These are phyloP conservation scores for Grosmannia huntii DNA, from an alignment of 2,329 filamentous ascomycete species.

Conservation along the genomic window DNA sequence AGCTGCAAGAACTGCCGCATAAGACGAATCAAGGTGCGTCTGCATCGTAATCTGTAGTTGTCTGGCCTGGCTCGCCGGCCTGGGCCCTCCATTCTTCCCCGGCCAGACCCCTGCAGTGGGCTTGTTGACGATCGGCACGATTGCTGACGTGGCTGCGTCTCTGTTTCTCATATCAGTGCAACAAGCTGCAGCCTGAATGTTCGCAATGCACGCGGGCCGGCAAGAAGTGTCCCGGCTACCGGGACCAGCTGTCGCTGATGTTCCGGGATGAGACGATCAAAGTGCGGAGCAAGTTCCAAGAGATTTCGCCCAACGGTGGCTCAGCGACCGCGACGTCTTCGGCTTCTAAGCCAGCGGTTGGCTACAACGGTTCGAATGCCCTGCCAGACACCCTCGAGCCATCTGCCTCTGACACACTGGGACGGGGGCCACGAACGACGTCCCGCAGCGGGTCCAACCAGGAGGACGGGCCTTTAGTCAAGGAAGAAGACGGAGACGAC, in stretches of 20 bases:
- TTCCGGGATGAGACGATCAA: constrained; percentile 54
- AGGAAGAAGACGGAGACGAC: not conserved
- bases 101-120: not conserved
- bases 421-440: not conserved
- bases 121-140: not conserved
- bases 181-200: constrained; percentile 46
- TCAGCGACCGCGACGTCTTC: not conserved
- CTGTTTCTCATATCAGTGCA: constrained; percentile 31
- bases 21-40: constrained; percentile 38
- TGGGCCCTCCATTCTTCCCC: not conserved
- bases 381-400: not conserved
- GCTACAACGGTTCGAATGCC: not conserved
- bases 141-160: not conserved
- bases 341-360: not conserved
- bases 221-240: constrained; percentile 50
- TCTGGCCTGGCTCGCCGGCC: not conserved
- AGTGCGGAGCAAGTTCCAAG: constrained; percentile 45
- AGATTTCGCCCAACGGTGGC: constrained; percentile 7
- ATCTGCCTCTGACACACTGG: not conserved
- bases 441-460: not conserved
- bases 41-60: not conserved
- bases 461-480: not conserved
- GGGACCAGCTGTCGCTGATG: constrained; percentile 51
- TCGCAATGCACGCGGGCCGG: constrained; percentile 48
- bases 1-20: constrained; percentile 41